Conservation (phyloP, 192 early-diverging fungal genomes). For the Umbelopsis ramanniana region DNA sequence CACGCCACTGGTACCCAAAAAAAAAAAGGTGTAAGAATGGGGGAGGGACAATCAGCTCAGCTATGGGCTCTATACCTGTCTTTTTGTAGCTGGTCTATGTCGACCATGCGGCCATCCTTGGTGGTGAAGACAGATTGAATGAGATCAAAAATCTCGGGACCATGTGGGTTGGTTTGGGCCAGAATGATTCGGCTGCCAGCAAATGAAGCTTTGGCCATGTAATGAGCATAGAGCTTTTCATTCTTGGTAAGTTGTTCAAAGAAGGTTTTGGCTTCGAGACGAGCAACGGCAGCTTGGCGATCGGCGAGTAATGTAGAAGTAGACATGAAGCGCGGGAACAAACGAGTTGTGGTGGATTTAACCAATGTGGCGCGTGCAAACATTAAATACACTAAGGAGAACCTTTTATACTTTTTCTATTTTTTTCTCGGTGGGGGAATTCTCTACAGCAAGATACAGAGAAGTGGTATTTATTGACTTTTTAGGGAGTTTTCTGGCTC, state of each 20-base stretch:
- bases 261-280: slow-evolving; percentile 53
- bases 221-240: slow-evolving; percentile 61
- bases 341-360: not conserved
- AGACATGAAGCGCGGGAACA: slow-evolving; percentile 23
- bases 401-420: not conserved
- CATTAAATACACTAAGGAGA: not conserved
- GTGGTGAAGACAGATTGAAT: slow-evolving; percentile 46
- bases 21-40: not conserved
- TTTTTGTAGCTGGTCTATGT: slow-evolving; percentile 23
- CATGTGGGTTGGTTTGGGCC: slow-evolving; percentile 38
- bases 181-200: slow-evolving; percentile 51
- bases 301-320: slow-evolving; percentile 45
- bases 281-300: slow-evolving; percentile 47
- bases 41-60: not conserved
- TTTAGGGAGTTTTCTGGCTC: not conserved
- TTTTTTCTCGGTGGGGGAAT: not conserved
- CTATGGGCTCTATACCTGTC: slow-evolving; percentile 7
- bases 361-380: not conserved
- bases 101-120: slow-evolving; percentile 24
- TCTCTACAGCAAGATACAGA: not conserved
- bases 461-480: slow-evolving; percentile 4
- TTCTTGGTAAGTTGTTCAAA: slow-evolving; percentile 50
- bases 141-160: slow-evolving; percentile 45
- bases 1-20: slow-evolving; percentile 42
- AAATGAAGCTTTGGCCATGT: slow-evolving; percentile 58